phyloP scores from a whole-genome alignment of 306 rosid genomes.

The Cucurbita ficifolia region DNA sequence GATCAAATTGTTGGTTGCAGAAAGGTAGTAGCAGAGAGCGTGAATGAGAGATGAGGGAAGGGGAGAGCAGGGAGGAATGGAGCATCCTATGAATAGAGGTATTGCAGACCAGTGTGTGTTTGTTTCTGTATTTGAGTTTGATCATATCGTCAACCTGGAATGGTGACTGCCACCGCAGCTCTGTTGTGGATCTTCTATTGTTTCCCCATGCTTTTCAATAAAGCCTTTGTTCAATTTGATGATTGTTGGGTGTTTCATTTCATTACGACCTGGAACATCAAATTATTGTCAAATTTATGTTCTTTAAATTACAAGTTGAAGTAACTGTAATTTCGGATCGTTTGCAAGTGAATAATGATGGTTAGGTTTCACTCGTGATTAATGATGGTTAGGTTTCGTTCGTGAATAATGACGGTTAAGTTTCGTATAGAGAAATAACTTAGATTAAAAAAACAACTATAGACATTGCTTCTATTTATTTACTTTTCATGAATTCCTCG shows the following conservation, averaged over 20 bases:
- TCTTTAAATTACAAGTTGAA: too few relatives aligned
- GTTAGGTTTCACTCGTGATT: too few relatives aligned
- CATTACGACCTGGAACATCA: background rate
- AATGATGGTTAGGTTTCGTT: too few relatives aligned
- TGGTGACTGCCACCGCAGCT: background rate
- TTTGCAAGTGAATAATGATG: too few relatives aligned
- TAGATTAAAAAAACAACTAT: too few relatives aligned
- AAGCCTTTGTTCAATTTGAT: background rate
- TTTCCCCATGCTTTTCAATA: background rate
- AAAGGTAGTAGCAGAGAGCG: background rate
- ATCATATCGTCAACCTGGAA: background rate
- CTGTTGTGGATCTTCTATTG: background rate
- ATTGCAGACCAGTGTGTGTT: background rate
- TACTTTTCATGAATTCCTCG: too few relatives aligned
- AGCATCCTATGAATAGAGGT: background rate
- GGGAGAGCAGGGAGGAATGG: background rate
- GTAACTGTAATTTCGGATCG: too few relatives aligned
- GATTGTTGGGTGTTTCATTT: background rate
- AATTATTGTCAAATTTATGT: background rate
- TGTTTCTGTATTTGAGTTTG: background rate
- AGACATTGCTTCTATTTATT: too few relatives aligned
- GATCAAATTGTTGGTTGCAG: background rate
- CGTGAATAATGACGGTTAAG: too few relatives aligned
- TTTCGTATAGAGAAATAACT: too few relatives aligned
- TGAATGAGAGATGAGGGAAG: background rate